Conservation (phyloP, 2,329 filamentous ascomycete species). For the Xylaria sp. region DNA sequence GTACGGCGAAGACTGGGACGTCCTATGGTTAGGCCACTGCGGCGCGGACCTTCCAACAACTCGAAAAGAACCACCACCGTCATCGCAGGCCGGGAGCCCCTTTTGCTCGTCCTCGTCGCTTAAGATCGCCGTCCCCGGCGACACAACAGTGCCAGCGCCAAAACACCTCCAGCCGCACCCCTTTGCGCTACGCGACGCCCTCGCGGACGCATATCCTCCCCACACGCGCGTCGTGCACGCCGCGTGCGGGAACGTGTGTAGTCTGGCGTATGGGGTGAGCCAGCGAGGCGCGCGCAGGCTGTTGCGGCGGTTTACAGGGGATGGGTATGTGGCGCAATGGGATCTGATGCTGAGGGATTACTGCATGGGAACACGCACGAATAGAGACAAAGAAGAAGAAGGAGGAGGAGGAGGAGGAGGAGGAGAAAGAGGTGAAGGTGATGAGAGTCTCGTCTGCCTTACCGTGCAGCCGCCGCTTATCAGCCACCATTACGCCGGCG, state of each 20-base stretch:
- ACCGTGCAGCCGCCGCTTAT: slow-evolving; percentile 47
- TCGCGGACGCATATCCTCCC: slow-evolving; percentile 43
- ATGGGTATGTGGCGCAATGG: slow-evolving; percentile 44
- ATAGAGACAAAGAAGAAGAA: not conserved
- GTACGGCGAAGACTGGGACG: slow-evolving; percentile 45
- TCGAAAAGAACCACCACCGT: not conserved
- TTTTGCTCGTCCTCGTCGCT: slow-evolving; percentile 28
- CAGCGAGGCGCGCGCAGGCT: slow-evolving; percentile 52
- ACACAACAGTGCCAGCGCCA: slow-evolving; percentile 43
- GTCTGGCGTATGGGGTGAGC: slow-evolving; percentile 54
- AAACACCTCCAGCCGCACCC: slow-evolving; percentile 46
- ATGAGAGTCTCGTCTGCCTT: slow-evolving; percentile 37
- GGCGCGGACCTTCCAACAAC: slow-evolving; percentile 41
- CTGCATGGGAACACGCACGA: slow-evolving; percentile 39
- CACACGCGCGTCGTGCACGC: slow-evolving; percentile 54
- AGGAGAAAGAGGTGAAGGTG: not conserved
- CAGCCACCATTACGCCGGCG: slow-evolving; percentile 42
- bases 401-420: too few species aligned
- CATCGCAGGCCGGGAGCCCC: not conserved
- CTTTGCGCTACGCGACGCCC: slow-evolving; percentile 41
- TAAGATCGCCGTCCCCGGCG: slow-evolving; percentile 35
- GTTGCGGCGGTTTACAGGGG: slow-evolving; percentile 47
- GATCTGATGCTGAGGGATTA: slow-evolving; percentile 46
- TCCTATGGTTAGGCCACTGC: slow-evolving; percentile 47
- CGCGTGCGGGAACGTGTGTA: slow-evolving; percentile 50